These are phyloP conservation scores for Pseudonectria buxi DNA, from an alignment of 2,329 filamentous ascomycete species.

Conservation along the genomic window DNA sequence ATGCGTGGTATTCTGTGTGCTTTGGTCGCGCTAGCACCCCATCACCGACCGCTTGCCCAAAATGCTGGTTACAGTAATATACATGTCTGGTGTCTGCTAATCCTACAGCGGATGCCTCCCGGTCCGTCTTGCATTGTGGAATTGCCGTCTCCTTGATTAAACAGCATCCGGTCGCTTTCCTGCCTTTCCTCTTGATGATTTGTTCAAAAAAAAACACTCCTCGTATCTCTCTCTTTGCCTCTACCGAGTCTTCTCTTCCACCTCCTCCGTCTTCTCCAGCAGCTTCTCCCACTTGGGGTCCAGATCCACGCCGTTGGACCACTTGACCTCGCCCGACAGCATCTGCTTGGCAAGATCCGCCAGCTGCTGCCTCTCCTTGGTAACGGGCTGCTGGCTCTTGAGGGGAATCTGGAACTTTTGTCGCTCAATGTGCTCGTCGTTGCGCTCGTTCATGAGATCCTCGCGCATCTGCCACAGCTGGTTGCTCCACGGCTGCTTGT, in stretches of 20 bases:
- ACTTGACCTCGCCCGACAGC: constrained; percentile 52
- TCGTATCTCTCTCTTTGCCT: constrained; percentile 7
- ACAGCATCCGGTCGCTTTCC: constrained; percentile 11
- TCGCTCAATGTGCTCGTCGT: constrained; percentile 26
- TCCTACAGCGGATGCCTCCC: constrained; percentile 18
- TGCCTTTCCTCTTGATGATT: too few relatives aligned
- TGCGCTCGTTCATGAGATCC: constrained; percentile 37
- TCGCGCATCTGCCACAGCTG: constrained; percentile 48
- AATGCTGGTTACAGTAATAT: constrained; percentile 27
- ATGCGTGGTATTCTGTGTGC: constrained; percentile 20
- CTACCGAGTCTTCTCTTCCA: constrained; percentile 17
- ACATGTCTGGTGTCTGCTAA: constrained; percentile 23
- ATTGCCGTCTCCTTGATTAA: constrained; percentile 16
- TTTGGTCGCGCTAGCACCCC: constrained; percentile 15
- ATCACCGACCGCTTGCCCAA: constrained; percentile 10
- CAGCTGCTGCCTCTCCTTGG: constrained; percentile 39
- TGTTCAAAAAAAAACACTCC: too few relatives aligned
- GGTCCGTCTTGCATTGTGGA: constrained; percentile 6
- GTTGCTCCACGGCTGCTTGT: constrained; percentile 59
- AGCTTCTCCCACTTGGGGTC: constrained; percentile 41
- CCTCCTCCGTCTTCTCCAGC: constrained; percentile 19
- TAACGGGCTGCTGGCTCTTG: constrained; percentile 35
- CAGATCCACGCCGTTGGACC: constrained; percentile 44
- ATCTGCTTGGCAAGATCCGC: constrained; percentile 59
- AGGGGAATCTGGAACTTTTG: constrained; percentile 30